These are phyloP conservation scores for Penicillium olsonii DNA, from an alignment of 2,329 filamentous ascomycete genomes.

Conservation along the genomic window DNA sequence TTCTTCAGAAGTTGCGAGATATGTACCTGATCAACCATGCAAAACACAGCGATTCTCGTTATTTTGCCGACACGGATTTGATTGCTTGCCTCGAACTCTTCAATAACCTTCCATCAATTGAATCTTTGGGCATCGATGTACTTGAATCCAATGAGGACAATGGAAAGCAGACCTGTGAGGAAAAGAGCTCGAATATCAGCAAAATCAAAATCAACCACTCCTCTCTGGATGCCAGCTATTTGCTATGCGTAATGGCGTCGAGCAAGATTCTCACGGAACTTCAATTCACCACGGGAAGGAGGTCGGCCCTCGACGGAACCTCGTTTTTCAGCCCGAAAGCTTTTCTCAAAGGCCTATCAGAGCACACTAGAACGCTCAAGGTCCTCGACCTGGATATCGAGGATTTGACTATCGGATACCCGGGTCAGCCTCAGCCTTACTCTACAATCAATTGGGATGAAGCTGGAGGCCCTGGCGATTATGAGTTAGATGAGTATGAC, in stretches of 20 bases:
- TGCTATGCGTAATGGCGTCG: neutral
- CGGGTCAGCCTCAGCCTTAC: neutral
- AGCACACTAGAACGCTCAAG: neutral
- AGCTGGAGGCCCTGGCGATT: neutral
- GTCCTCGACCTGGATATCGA: neutral
- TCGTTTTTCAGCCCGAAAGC: neutral
- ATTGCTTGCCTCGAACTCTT: neutral
- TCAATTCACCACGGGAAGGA: neutral
- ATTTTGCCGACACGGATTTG: neutral
- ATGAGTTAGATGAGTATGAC: no score
- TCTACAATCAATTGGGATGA: neutral
- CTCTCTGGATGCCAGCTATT: neutral
- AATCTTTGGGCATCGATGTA: neutral
- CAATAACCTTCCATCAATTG: neutral
- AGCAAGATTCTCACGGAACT: neutral
- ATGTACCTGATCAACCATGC: neutral
- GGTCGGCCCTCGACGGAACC: neutral
- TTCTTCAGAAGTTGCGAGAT: neutral
- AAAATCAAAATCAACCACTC: neutral
- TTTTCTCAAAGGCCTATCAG: neutral
- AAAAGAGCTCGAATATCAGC: neutral
- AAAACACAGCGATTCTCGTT: neutral
- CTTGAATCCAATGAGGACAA: no score
- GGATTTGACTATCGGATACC: neutral
- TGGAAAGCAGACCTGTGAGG: neutral